Evolutionary conservation across 2,329 filamentous ascomycete species (phyloP).

Genomic region (Bimuria novae-zelandiae): DNA sequence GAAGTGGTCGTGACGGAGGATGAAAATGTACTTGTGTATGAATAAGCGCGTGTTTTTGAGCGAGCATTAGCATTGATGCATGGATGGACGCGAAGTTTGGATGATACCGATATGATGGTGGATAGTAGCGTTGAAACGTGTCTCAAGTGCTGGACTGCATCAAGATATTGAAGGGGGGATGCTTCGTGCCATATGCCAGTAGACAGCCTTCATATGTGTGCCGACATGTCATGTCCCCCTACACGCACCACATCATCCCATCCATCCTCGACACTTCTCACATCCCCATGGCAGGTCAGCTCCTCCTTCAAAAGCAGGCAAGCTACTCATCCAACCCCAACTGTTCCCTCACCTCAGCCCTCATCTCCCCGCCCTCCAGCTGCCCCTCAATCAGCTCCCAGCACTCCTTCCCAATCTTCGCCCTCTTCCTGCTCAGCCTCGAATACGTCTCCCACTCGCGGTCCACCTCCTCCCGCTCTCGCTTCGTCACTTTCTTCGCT

Average conservation of each 20-base stretch:
- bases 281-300: no score
- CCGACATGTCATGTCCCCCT: no score
- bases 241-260: background rate
- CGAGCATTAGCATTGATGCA: no score
- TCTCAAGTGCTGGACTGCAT: no score
- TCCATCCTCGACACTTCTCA: no score
- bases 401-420: slow-evolving; percentile 56
- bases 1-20: slow-evolving; percentile 7
- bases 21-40: slow-evolving; percentile 23
- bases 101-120: no score
- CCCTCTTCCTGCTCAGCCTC: slow-evolving; percentile 47
- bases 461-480: slow-evolving; percentile 55
- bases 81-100: no score
- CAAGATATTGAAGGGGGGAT: no score
- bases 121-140: no score
- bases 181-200: background rate
- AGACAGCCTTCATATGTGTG: no score
- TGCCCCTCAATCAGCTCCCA: slow-evolving; percentile 56
- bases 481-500: slow-evolving; percentile 52
- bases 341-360: slow-evolving; percentile 56
- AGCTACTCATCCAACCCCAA: slow-evolving; percentile 43
- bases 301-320: no score
- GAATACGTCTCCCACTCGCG: slow-evolving; percentile 52
- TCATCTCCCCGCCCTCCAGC: slow-evolving; percentile 52
- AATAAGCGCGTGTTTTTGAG: no score